Percentiles rank a stretch among this genome's conserved stretches.
Evolutionary conservation across 2,329 filamentous ascomycete genomes (phyloP).

Genomic region (Cadophora luteo-olivacea): DNA sequence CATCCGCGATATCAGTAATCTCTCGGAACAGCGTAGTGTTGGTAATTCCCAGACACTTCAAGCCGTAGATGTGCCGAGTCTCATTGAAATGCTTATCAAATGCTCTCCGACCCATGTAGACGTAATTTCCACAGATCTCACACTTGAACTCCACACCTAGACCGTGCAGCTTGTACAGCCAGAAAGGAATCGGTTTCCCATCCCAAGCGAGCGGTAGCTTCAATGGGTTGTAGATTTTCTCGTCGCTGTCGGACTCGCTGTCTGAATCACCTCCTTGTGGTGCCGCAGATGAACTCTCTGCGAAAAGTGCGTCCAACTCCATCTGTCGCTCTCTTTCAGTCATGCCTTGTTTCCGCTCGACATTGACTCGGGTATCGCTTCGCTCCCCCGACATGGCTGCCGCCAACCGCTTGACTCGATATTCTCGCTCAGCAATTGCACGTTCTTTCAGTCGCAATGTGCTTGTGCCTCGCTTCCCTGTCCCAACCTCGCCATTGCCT

Average conservation of each 20-base stretch:
- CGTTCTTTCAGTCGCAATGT: conserved; percentile 76
- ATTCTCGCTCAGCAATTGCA: conserved; percentile 88
- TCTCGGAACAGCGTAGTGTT: conserved; percentile 92
- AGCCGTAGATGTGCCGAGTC: conserved; percentile 86
- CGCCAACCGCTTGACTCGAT: conserved; percentile 79
- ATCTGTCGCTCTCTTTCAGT: conserved; percentile 94
- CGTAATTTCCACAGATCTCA: conserved; percentile 96
- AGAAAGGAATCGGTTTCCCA: conserved; percentile 98
- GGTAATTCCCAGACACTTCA: conserved; percentile 93
- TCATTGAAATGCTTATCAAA: conserved; percentile 99
- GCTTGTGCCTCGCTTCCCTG: conserved; percentile 44
- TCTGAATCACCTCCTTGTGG: conserved; percentile 57
- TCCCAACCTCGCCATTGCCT: conserved; percentile 33
- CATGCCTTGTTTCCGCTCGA: conserved; percentile 97
- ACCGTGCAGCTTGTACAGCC: conserved; percentile 96
- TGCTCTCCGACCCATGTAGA: conserved; percentile 96
- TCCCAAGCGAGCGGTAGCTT: conserved; percentile 98
- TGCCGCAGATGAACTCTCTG: conserved; percentile 55
- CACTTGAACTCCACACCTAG: conserved; percentile 94
- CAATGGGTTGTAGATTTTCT: conserved; percentile 94
- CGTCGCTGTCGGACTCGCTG: conserved; percentile 76
- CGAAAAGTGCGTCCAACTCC: conserved; percentile 87
- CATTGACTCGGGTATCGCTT: conserved; percentile 88
- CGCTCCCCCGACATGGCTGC: conserved; percentile 86
- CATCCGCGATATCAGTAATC: conserved; percentile 91